Evolutionary conservation across 176 grass and related monocot genomes (phyloP), one percentile per base, ranked within the genome.

Genomic region (Secale cereale): DNA sequence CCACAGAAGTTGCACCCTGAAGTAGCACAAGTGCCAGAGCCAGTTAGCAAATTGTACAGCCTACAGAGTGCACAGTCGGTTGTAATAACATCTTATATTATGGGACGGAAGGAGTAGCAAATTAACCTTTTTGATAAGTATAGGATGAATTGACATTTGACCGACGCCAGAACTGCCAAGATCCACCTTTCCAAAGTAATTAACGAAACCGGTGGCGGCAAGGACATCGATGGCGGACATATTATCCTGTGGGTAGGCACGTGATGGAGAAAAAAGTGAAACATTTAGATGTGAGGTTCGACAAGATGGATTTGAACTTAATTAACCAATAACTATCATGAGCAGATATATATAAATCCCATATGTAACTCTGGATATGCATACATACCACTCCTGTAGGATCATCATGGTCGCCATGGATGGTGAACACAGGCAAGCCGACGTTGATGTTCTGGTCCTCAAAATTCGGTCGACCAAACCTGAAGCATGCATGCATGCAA

Each of bases 101-200:
- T 40, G 39, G 39, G 39, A 40, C 39, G 0, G 39, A 40, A 10
- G 39, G 39, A 33, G 11, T 57, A 74, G 25, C 9, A 50, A 76
- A 69, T 70, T 10, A 9, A 94, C 95, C 92, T 98, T 98, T 85
- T 48, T 91, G 20, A 98, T 83, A 20, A 98, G 85, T 85, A 91
- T 78, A 78, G 92, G 95, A 85, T 82, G 86, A 56, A 98, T 71
- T 68, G 61, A 78, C 84, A 93, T 80, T 68, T 98, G 54, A 65
- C 83, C 92, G 67, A 91, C 83, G 5, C 85, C 92, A 37, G 92
- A 90, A 31, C 91, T 82, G 20, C 85, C 92, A 74, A 91, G 80
- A 69, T 90, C 80, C 74, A 91, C 87, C 74, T 98, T 98, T 30
- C 95, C 95, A 78, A 98, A 98, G 74, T 98, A 98, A 78, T 98